These are phyloP conservation scores for Senna siamea DNA, from an alignment of 306 rosid genomes.

Conservation along the genomic window DNA sequence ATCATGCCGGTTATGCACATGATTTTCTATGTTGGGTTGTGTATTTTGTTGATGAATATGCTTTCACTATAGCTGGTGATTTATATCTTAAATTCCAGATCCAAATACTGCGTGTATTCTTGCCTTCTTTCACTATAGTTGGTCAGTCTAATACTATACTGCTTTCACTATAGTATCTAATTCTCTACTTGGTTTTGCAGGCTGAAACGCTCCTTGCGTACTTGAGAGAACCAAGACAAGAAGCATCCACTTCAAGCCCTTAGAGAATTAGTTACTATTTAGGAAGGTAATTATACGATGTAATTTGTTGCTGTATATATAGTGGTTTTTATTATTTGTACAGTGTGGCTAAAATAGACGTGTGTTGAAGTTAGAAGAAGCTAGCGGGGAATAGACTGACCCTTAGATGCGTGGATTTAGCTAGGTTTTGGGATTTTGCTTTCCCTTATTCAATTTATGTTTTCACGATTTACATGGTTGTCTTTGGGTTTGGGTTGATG, in stretches of 20 bases:
- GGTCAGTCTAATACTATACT: no score
- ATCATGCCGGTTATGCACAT: background rate
- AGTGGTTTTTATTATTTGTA: slow-evolving; percentile 72
- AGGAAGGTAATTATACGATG: slow-evolving; percentile 61
- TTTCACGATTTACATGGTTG: slow-evolving; percentile 49
- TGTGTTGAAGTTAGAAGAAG: slow-evolving; percentile 56
- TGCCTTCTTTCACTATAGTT: slow-evolving; percentile 7
- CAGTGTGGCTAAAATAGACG: slow-evolving; percentile 62
- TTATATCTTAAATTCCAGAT: slow-evolving; percentile 6
- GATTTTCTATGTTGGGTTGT: background rate
- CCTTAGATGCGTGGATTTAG: slow-evolving; percentile 63
- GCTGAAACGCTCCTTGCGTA: slow-evolving; percentile 94
- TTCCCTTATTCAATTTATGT: slow-evolving; percentile 41
- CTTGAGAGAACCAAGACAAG: slow-evolving; percentile 95
- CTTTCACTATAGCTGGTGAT: slow-evolving; percentile 6
- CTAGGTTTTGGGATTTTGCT: slow-evolving; percentile 61
- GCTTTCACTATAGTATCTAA: slow-evolving; percentile 24
- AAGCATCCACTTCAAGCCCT: slow-evolving; percentile 74
- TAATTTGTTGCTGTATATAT: slow-evolving; percentile 53
- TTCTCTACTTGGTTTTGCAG: slow-evolving; percentile 63
- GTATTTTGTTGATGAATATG: background rate
- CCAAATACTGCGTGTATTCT: background rate
- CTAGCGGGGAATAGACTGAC: slow-evolving; percentile 61
- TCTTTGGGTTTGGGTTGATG: slow-evolving; percentile 61
- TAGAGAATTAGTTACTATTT: slow-evolving; percentile 47